Evolutionary conservation across 2,329 filamentous ascomycete species (phyloP).

Genomic region (Fusarium citri): DNA sequence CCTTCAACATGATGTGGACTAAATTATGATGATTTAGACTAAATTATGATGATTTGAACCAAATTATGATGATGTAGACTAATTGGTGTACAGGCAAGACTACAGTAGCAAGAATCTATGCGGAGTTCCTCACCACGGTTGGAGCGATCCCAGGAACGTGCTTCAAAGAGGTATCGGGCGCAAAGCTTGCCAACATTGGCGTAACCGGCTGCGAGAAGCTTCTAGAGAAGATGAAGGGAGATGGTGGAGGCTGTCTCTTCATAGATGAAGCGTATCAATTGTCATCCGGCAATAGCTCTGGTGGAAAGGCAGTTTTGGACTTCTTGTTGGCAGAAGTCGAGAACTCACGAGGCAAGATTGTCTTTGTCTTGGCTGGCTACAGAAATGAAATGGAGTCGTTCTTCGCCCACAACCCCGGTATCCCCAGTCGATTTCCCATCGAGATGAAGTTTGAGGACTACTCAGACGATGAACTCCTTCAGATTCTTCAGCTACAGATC

Average conservation of each 20-base stretch:
- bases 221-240: constrained; percentile 60
- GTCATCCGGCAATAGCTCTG: constrained; percentile 65
- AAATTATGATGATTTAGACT: not conserved
- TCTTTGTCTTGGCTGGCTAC: constrained; percentile 81
- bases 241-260: constrained; percentile 76
- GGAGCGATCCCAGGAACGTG: constrained; percentile 69
- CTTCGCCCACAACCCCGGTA: constrained; percentile 78
- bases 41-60: not conserved
- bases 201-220: constrained; percentile 67
- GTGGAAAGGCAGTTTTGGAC: constrained; percentile 74
- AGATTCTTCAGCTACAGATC: constrained; percentile 69
- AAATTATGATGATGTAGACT: not conserved
- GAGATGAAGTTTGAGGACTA: constrained; percentile 77
- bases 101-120: constrained; percentile 78
- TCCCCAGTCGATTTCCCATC: constrained; percentile 76
- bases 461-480: constrained; percentile 70
- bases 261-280: constrained; percentile 86
- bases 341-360: constrained; percentile 74
- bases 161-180: constrained; percentile 77
- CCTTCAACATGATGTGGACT: not conserved
- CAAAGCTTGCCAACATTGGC: constrained; percentile 72
- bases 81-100: constrained; percentile 66
- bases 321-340: constrained; percentile 79
- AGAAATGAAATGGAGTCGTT: constrained; percentile 80
- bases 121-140: constrained; percentile 70